phyloP scores from a whole-genome alignment of 495 filamentous ascomycete genomes.

The Penicillium arizonense region DNA sequence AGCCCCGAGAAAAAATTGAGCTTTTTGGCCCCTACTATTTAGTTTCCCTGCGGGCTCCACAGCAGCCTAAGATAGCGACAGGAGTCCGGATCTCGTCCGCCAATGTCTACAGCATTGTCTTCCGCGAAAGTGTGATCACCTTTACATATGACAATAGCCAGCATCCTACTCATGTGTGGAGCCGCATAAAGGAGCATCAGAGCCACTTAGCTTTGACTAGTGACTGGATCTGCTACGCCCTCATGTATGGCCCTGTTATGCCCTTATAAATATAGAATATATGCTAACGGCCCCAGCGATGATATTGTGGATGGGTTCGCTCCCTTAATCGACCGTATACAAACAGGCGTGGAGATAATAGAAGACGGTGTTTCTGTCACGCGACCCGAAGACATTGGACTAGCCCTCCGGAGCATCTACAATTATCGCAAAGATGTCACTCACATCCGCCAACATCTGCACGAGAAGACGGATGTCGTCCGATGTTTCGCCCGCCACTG shows the following conservation, averaged over 20 bases:
- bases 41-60: constrained; percentile 88
- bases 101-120: constrained; percentile 89
- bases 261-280: constrained; percentile 1
- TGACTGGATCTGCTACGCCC: constrained; percentile 95
- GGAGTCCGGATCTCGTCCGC: constrained; percentile 56
- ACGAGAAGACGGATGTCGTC: constrained; percentile 92
- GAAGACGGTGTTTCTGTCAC: constrained; percentile 86
- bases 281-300: constrained; percentile 52
- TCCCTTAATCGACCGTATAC: constrained; percentile 74
- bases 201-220: constrained; percentile 82
- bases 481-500: constrained; percentile 90
- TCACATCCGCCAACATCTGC: constrained; percentile 78
- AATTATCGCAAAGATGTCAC: constrained; percentile 86
- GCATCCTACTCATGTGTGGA: constrained; percentile 56
- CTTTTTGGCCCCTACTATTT: constrained; percentile 78
- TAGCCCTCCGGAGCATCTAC: constrained; percentile 77
- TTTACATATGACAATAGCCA: constrained; percentile 77
- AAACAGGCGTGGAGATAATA: constrained; percentile 77
- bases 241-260: constrained; percentile 63
- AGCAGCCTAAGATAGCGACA: constrained; percentile 60
- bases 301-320: constrained; percentile 92
- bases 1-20: constrained; percentile 65
- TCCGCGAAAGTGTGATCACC: constrained; percentile 82
- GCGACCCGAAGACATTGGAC: constrained; percentile 74
- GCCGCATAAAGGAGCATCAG: constrained; percentile 78